phyloP scores from a whole-genome alignment of 805 yeast genomes.

The Candida alai region DNA sequence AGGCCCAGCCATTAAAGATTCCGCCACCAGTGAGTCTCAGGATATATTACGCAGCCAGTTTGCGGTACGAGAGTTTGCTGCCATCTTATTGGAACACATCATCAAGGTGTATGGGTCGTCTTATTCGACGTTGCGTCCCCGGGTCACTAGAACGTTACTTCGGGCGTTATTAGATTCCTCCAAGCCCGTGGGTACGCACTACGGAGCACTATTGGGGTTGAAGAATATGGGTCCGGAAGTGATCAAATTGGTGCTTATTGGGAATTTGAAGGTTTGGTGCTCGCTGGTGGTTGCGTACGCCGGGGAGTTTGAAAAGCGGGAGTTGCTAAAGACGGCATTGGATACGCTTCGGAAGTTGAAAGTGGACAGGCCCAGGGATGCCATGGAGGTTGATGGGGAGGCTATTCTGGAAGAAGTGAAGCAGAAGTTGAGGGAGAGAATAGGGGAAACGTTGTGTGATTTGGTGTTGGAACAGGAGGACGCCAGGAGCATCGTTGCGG shows the following conservation, averaged over 20 bases:
- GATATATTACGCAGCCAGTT: slow-evolving; percentile 33
- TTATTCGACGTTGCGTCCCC: slow-evolving; percentile 84
- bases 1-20: slow-evolving; percentile 50
- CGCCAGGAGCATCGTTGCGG: slow-evolving; percentile 51
- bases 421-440: slow-evolving; percentile 47
- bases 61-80: slow-evolving; percentile 84
- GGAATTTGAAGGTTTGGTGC: slow-evolving; percentile 82
- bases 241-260: slow-evolving; percentile 74
- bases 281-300: slow-evolving; percentile 48
- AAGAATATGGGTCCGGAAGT: slow-evolving; percentile 85
- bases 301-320: slow-evolving; percentile 41
- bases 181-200: slow-evolving; percentile 84
- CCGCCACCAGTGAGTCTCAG: slow-evolving; percentile 26
- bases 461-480: slow-evolving; percentile 44
- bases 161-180: slow-evolving; percentile 86
- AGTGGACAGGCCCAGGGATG: slow-evolving; percentile 19
- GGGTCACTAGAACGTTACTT: slow-evolving; percentile 88
- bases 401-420: slow-evolving; percentile 26
- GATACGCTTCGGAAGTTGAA: slow-evolving; percentile 53
- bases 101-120: slow-evolving; percentile 76
- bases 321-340: slow-evolving; percentile 46
- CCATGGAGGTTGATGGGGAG: slow-evolving; percentile 34
- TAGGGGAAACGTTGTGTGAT: slow-evolving; percentile 58
- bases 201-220: slow-evolving; percentile 86
- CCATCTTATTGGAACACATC: slow-evolving; percentile 76